A percentile compares a stretch with the other conserved stretches of the same genome.
phyloP scores from a whole-genome alignment of 352 stramenopile genomes.

The Stramenopiles sp. region DNA sequence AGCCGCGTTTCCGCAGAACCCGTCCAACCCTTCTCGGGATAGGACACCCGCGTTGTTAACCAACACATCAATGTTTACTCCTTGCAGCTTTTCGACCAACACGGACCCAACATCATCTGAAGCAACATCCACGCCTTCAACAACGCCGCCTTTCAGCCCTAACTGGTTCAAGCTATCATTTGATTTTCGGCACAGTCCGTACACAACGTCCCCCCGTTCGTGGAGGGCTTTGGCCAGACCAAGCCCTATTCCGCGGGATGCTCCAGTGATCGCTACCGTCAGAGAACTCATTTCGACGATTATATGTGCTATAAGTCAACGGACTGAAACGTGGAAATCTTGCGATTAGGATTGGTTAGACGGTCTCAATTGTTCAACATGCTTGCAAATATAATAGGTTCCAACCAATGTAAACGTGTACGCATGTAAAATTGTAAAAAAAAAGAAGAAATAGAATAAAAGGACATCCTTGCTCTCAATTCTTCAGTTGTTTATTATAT shows the following conservation, averaged over 20 bases:
- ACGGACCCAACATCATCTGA: constrained; percentile 27
- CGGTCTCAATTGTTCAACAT: too few species aligned
- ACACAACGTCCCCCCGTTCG: constrained; percentile 17
- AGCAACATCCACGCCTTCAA: constrained; percentile 37
- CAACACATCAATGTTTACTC: constrained; percentile 34
- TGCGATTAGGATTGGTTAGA: too few species aligned
- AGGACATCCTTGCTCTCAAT: too few species aligned
- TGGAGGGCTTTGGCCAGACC: constrained; percentile 34
- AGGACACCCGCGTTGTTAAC: constrained; percentile 55
- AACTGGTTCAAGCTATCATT: constrained; percentile 23
- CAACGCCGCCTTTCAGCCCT: constrained; percentile 25
- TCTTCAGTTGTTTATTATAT: too few species aligned
- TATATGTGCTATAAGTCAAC: too few species aligned
- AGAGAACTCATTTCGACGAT: too few species aligned
- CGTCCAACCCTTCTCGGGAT: constrained; percentile 51
- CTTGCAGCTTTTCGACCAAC: constrained; percentile 28
- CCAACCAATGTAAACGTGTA: too few species aligned
- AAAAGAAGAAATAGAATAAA: too few species aligned
- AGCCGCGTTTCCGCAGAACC: constrained; percentile 29
- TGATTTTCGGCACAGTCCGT: constrained; percentile 24
- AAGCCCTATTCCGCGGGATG: constrained; percentile 39
- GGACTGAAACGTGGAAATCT: too few species aligned
- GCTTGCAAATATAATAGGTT: too few species aligned
- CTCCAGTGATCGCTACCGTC: constrained; percentile 42
- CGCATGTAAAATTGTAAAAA: too few species aligned